Conservation (phyloP, 495 filamentous ascomycete genomes). For the Cercophora sp. region DNA sequence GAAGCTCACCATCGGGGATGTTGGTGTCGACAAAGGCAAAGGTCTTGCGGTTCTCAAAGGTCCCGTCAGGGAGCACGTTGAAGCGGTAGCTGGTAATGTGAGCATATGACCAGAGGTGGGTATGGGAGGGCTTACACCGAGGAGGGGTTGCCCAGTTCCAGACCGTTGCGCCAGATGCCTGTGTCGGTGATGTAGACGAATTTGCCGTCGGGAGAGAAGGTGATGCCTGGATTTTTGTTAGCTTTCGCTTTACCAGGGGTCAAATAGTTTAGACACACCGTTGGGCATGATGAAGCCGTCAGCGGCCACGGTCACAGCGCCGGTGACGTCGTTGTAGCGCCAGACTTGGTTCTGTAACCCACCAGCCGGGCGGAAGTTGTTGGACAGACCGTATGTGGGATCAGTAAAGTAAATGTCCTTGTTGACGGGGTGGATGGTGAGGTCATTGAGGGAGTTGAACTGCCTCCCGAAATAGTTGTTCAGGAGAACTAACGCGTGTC, state of each 20-base stretch:
- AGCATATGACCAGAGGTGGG: background rate
- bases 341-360: slow-evolving; percentile 55
- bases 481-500: slow-evolving; percentile 28
- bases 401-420: slow-evolving; percentile 62
- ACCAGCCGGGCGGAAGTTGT: slow-evolving; percentile 49
- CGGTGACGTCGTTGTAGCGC: slow-evolving; percentile 45
- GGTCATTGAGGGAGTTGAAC: slow-evolving; percentile 61
- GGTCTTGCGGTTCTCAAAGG: slow-evolving; percentile 41
- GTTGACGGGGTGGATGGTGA: slow-evolving; percentile 47
- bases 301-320: slow-evolving; percentile 48
- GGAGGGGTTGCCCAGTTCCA: slow-evolving; percentile 29
- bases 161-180: slow-evolving; percentile 34
- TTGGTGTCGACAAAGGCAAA: slow-evolving; percentile 56
- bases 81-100: slow-evolving; percentile 34
- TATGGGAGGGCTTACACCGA: slow-evolving; percentile 32
- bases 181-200: slow-evolving; percentile 57
- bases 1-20: slow-evolving; percentile 48
- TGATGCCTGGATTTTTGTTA: slow-evolving; percentile 35
- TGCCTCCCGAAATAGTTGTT: slow-evolving; percentile 54
- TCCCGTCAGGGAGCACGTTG: slow-evolving; percentile 38
- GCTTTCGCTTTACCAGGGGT: background rate
- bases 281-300: slow-evolving; percentile 56
- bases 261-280: slow-evolving; percentile 25
- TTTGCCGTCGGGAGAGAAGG: slow-evolving; percentile 51
- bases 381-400: slow-evolving; percentile 58